Conservation (phyloP, 345 rosid species). For the Cardamine chenopodiifolia region DNA sequence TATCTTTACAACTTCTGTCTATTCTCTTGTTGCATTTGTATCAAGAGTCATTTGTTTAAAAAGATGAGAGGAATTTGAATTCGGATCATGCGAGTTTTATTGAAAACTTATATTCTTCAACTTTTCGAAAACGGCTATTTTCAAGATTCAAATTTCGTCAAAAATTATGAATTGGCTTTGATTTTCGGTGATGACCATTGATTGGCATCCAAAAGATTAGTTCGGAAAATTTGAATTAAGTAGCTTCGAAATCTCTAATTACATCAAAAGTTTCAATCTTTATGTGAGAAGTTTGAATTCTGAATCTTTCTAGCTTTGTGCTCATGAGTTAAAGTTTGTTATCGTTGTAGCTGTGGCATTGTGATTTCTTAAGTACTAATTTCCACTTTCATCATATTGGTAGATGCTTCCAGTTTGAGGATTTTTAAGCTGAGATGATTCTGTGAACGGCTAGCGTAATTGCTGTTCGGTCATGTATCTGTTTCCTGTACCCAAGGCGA, state of each 20-base stretch:
- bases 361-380: not conserved
- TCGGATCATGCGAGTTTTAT: constrained; percentile 18
- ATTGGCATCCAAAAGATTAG: constrained; percentile 25
- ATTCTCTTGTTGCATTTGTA: constrained; percentile 13
- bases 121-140: not conserved
- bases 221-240: constrained; percentile 15
- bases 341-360: not conserved
- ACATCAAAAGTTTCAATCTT: not conserved
- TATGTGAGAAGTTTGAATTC: not conserved
- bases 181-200: constrained; percentile 16
- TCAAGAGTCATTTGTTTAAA: not conserved
- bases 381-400: not conserved
- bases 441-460: too few relatives aligned
- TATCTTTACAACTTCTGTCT: constrained; percentile 7
- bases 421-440: too few relatives aligned
- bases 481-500: too few relatives aligned
- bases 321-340: constrained; percentile 1
- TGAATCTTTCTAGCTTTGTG: constrained; percentile 9
- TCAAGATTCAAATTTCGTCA: not conserved
- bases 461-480: too few relatives aligned
- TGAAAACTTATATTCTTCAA: not conserved
- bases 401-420: too few relatives aligned
- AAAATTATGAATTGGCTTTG: constrained; percentile 20
- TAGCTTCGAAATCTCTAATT: constrained; percentile 17
- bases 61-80: constrained; percentile 11